Evolutionary conservation across 768 basidiomycete species (phyloP).

Genomic region (Psilocybe cyanescens): DNA sequence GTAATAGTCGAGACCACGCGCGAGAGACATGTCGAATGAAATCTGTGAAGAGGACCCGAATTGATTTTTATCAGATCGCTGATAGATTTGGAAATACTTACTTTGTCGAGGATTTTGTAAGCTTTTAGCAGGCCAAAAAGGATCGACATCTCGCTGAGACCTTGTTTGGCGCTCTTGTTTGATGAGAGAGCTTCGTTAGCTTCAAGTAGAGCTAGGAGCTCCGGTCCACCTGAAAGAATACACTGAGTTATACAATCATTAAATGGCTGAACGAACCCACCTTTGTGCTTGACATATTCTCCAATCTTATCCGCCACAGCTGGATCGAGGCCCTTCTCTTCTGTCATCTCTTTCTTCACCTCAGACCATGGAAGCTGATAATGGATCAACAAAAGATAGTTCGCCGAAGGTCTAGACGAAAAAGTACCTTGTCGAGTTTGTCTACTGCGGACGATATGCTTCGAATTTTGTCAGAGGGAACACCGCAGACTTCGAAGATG

Average conservation of each 20-base stretch:
- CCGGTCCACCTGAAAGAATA: conserved; percentile 63
- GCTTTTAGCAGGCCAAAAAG: conserved; percentile 83
- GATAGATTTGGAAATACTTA: conserved; percentile 24
- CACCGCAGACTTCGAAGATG: conserved; percentile 95
- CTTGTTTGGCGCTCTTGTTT: conserved; percentile 78
- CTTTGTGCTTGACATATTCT: conserved; percentile 95
- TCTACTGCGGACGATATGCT: conserved; percentile 96
- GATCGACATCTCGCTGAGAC: conserved; percentile 83
- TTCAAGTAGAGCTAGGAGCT: conserved; percentile 72
- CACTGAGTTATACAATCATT: not conserved
- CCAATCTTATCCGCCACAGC: conserved; percentile 92
- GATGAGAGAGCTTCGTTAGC: conserved; percentile 65
- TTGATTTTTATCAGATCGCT: too few species aligned
- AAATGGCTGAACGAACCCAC: conserved; percentile 35
- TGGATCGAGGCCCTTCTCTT: conserved; percentile 87
- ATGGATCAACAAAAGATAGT: conserved; percentile 5
- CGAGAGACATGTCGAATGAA: conserved; percentile 95
- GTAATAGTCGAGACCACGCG: conserved; percentile 98
- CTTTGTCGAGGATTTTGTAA: conserved; percentile 80
- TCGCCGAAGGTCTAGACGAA: not conserved
- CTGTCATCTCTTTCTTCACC: conserved; percentile 95
- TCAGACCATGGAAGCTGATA: conserved; percentile 83
- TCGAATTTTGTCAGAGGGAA: conserved; percentile 86
- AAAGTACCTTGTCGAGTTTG: conserved; percentile 90
- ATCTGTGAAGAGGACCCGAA: conserved; percentile 49